Evolutionary conservation across 352 stramenopile species (phyloP), one percentile per base, ranked within the genome.

Genomic region (Phytophthora cactorum): DNA sequence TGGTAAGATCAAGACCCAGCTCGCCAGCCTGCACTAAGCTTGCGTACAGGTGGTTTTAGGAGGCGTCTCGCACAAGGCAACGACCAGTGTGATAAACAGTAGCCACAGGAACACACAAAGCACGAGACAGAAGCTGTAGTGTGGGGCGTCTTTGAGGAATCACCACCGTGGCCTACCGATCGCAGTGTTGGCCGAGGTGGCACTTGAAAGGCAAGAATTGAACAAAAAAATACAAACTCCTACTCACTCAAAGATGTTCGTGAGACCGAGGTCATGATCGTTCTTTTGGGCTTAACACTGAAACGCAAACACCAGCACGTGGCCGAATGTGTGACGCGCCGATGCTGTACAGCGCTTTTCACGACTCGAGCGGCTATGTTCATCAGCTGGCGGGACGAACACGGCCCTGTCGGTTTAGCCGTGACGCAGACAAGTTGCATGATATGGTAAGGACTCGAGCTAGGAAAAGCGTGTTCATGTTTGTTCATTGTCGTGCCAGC

Each of bases 1-100:
- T 78, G 97, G 91, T 50, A 93, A 99, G 74, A 99, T 99, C 88
- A 99, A 99, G 91, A 98, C 97, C 76, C 93, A 88, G 64, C 84
- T 99, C 59, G 80, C 91, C 27, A 79, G 68, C 15, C 52, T 96
- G 63, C 82, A 97, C 61, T 93, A 91, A 79, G 75, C 38, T 41
- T 22, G 45, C 25, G 15, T 22, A 50, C 53, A 45, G 32, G 25
- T 44, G 49, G 9, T 17, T 5, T 8, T 9, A 22, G 15, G 52
- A 65, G 52, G 14, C 36, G 52, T 34, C 22, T 22, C 22, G 22
- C 22, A 22, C 22, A 22, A 1, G 22, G 22, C 22, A 22, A 36
- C 51, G 49, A 39, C 27, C 41, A 22, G 54, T 72, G 58, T 61
- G 46, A 66, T 66, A 64, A 50, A 65, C 56, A 36, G 45, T 68